A percentile compares a stretch with the other conserved stretches of the same genome.
phyloP scores from a whole-genome alignment of 192 early-diverging fungal species.

The Pilobolus umbonatus region DNA sequence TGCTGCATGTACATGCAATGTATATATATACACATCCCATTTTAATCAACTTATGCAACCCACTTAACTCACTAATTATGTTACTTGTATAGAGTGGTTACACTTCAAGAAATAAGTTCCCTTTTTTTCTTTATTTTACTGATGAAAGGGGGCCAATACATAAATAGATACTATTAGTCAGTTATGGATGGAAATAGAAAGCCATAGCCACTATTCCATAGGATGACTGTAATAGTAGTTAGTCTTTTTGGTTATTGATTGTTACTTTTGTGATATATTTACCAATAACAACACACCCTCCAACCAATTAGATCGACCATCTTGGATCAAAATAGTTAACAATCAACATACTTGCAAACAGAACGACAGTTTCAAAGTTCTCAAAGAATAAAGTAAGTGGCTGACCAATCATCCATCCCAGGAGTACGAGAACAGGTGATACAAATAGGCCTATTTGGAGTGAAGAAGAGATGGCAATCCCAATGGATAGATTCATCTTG shows the following conservation, averaged over 20 bases:
- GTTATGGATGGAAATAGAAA: conserved; percentile 65
- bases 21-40: too few relatives aligned
- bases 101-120: too few relatives aligned
- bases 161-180: too few relatives aligned
- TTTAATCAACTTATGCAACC: too few relatives aligned
- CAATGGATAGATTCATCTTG: conserved; percentile 83
- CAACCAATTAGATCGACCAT: conserved; percentile 90
- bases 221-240: conserved; percentile 44
- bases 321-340: conserved; percentile 73
- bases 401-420: conserved; percentile 83
- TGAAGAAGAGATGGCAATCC: conserved; percentile 38
- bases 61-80: too few relatives aligned
- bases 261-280: not conserved
- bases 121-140: too few relatives aligned
- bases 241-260: too few relatives aligned
- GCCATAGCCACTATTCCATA: conserved; percentile 85
- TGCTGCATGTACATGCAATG: too few relatives aligned
- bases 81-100: too few relatives aligned
- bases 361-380: conserved; percentile 73
- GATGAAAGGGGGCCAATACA: too few relatives aligned
- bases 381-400: conserved; percentile 83
- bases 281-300: conserved; percentile 82
- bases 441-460: conserved; percentile 85
- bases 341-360: conserved; percentile 76
- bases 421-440: conserved; percentile 60